These are phyloP conservation scores for Pneumocystis wakefieldiae DNA, from an alignment of 1,139 yeast species.

Conservation along the genomic window DNA sequence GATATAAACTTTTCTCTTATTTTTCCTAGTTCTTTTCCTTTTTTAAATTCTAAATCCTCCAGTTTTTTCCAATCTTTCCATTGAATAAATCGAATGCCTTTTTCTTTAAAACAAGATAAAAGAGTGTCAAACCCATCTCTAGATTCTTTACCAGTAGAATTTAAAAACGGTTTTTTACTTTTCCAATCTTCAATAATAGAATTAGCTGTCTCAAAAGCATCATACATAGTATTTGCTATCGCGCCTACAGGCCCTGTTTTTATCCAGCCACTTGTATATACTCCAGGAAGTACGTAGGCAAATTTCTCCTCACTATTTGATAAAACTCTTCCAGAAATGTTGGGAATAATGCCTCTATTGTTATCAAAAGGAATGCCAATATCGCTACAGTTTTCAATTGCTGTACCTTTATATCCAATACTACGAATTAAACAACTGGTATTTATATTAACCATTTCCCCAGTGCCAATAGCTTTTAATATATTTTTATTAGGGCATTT, in stretches of 20 bases:
- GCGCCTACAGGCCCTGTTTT: slow-evolving; percentile 81
- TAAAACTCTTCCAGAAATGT: slow-evolving; percentile 33
- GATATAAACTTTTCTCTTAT: slow-evolving; percentile 43
- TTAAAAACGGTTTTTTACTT: slow-evolving; percentile 11
- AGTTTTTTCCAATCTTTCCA: slow-evolving; percentile 68
- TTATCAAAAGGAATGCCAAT: slow-evolving; percentile 41
- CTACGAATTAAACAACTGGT: slow-evolving; percentile 67
- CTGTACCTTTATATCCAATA: slow-evolving; percentile 66
- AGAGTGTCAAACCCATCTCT: slow-evolving; percentile 8
- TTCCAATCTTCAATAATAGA: slow-evolving; percentile 41
- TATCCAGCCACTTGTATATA: slow-evolving; percentile 88
- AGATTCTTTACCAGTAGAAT: slow-evolving; percentile 12
- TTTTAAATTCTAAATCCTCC: slow-evolving; percentile 36
- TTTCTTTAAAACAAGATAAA: slow-evolving; percentile 6
- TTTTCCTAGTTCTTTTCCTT: slow-evolving; percentile 38
- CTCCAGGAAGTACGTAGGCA: slow-evolving; percentile 31
- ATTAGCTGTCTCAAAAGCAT: slow-evolving; percentile 62
- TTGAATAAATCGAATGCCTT: slow-evolving; percentile 7
- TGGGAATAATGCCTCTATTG: slow-evolving; percentile 5
- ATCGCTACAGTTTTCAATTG: slow-evolving; percentile 41
- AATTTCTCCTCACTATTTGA: slow-evolving; percentile 49
- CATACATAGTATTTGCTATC: slow-evolving; percentile 81
- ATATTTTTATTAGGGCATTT: slow-evolving; percentile 12
- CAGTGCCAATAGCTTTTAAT: slow-evolving; percentile 29
- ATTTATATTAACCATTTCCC: slow-evolving; percentile 26